Conservation (phyloP, 2,329 filamentous ascomycete species). For the Cadophora sp. region DNA sequence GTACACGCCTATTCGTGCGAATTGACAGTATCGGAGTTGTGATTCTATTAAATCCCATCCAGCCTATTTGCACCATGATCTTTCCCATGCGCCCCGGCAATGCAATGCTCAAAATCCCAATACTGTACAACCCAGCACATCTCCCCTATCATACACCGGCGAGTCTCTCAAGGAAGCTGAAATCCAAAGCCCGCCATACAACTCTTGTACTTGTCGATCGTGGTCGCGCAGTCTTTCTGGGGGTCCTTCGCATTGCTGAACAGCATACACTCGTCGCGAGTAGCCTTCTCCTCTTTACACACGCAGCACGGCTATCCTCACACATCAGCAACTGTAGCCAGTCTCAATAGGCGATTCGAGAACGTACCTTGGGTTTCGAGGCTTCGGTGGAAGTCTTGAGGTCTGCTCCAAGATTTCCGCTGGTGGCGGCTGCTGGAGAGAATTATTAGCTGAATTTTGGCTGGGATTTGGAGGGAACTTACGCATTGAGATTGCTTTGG, state of each 20-base stretch:
- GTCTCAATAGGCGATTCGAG: not conserved
- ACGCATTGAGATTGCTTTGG: slow-evolving; percentile 40
- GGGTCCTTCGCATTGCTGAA: slow-evolving; percentile 88
- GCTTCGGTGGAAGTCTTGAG: slow-evolving; percentile 38
- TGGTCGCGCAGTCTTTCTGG: slow-evolving; percentile 79
- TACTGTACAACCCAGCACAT: slow-evolving; percentile 14
- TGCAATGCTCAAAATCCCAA: slow-evolving; percentile 33
- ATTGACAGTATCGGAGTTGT: slow-evolving; percentile 31
- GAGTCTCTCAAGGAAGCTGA: slow-evolving; percentile 53
- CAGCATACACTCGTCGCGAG: slow-evolving; percentile 98
- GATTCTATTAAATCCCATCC: slow-evolving; percentile 28
- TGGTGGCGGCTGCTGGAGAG: slow-evolving; percentile 38
- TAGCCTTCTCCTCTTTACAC: slow-evolving; percentile 92
- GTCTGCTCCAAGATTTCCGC: slow-evolving; percentile 38
- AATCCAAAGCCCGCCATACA: slow-evolving; percentile 97
- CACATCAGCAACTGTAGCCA: not conserved
- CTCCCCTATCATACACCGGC: not conserved
- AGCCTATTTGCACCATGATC: slow-evolving; percentile 23
- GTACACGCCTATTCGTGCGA: not conserved
- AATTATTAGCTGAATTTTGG: slow-evolving; percentile 21
- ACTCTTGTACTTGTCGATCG: slow-evolving; percentile 83
- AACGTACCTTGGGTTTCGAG: slow-evolving; percentile 38
- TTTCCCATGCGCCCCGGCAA: slow-evolving; percentile 38
- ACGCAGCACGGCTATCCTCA: slow-evolving; percentile 86
- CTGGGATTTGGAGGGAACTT: slow-evolving; percentile 18